Conservation (phyloP, 2,329 filamentous ascomycete species). For the Daldinia sp. region DNA sequence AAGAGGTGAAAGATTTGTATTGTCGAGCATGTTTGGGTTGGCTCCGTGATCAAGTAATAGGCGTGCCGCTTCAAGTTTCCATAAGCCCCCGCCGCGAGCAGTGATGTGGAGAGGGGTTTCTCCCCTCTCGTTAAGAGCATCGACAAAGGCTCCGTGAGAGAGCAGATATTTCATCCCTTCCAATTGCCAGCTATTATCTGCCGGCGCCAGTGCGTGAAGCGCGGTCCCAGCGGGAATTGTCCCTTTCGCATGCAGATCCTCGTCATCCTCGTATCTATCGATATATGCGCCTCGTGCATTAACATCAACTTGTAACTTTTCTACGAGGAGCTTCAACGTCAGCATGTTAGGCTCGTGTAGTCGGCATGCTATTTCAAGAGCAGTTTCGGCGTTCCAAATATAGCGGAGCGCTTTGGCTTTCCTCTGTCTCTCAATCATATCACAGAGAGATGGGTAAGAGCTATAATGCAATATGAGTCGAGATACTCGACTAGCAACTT, state of each 20-base stretch:
- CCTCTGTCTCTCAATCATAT: background rate
- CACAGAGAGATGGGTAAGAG: background rate
- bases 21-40: background rate
- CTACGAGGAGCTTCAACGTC: background rate
- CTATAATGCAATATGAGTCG: background rate
- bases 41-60: background rate
- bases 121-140: background rate
- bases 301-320: background rate
- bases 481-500: background rate
- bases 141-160: background rate
- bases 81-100: background rate
- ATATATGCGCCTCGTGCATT: background rate
- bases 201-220: background rate
- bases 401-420: background rate
- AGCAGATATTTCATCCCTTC: conserved; percentile 3
- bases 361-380: background rate
- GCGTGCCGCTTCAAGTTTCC: background rate
- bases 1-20: background rate
- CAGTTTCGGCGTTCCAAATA: background rate
- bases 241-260: background rate
- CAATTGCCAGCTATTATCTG: background rate
- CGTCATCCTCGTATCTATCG: background rate
- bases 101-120: background rate
- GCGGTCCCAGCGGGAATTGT: background rate
- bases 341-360: background rate